These are phyloP conservation scores for Moricandia arvensis DNA, from an alignment of 345 rosid species.

Conservation along the genomic window DNA sequence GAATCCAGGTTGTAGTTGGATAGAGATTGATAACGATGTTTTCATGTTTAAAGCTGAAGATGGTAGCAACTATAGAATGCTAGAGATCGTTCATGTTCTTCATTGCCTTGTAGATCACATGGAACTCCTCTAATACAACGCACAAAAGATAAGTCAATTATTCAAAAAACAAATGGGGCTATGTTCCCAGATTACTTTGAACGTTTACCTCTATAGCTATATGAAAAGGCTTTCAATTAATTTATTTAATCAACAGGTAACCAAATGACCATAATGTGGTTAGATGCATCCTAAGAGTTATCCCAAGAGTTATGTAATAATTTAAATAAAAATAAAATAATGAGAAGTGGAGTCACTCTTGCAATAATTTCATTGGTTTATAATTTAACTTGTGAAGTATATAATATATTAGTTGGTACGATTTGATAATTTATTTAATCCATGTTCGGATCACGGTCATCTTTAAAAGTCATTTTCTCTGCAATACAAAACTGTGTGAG, in stretches of 20 bases:
- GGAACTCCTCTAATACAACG: slow-evolving; percentile 3
- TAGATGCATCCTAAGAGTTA: background rate
- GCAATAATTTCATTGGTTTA: background rate
- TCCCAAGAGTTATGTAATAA: background rate
- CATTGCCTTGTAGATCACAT: slow-evolving; percentile 53
- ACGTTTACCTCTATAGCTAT: background rate
- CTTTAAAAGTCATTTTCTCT: background rate
- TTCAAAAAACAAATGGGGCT: too few species aligned
- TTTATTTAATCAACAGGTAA: background rate
- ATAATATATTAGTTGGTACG: slow-evolving; percentile 14
- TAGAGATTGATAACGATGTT: slow-evolving; percentile 65
- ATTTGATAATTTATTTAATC: background rate
- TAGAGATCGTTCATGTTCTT: slow-evolving; percentile 46
- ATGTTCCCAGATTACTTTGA: too few species aligned
- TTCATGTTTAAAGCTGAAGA: slow-evolving; percentile 75
- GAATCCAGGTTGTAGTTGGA: slow-evolving; percentile 82
- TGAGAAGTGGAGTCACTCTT: background rate
- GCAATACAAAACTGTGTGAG: background rate
- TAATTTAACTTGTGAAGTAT: background rate
- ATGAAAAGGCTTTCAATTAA: background rate
- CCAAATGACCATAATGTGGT: slow-evolving; percentile 5
- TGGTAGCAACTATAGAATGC: slow-evolving; percentile 39
- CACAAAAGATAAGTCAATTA: too few species aligned
- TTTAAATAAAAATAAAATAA: background rate
- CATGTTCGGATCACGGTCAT: background rate